Evolutionary conservation across 2,329 filamentous ascomycete species (phyloP), one percentile per base, ranked within the genome.

Genomic region (Pseudovirgaria hyperparasitica): DNA sequence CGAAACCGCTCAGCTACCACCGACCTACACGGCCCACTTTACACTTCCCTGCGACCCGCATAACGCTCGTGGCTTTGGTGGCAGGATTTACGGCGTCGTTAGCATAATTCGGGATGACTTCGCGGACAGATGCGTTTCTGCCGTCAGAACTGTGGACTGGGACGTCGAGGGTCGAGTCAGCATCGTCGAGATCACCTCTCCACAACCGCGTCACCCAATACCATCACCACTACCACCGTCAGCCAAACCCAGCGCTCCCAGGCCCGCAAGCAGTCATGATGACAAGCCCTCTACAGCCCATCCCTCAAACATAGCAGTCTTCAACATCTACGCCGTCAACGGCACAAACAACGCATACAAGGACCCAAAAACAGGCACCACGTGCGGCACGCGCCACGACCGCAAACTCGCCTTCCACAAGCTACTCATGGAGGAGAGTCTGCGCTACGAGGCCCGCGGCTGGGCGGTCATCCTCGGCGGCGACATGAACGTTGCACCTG

Each of bases 301-400:
- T 27, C 7, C 25, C 31, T n/a, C 37, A 35, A 55, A 48, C 18
- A 31, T 68, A 1, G 58, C 60, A 1, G 42, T 71, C 13, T 52
- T 67, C 40, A 69, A 70, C 35, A 52, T 67, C 16, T 70, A 68
- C 37, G 60, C 62, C 21, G 59, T 67, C 9, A 70, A 69, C 37
- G 65, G 65, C 3, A 70, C 66, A 0, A 46, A 55, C 1, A 55
- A 54, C 16, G 43, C 54, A 0, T 68, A 67, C 40, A 55, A 55
- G 11, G 49, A 58, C 28, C 46, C 61, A 0, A n/a, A 35, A 2
- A 65, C 55, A 0, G 65, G 65, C 4, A 31, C 35, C 6, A 33
- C 57, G 1, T 28, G 32, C 4, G 62, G 64, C 0, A 68, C 60
- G 1, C 47, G 66, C 10, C 64, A 71, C 41, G 60, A 65, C 28